phyloP scores from a whole-genome alignment of 805 yeast species.

The Metschnikowia similis region DNA sequence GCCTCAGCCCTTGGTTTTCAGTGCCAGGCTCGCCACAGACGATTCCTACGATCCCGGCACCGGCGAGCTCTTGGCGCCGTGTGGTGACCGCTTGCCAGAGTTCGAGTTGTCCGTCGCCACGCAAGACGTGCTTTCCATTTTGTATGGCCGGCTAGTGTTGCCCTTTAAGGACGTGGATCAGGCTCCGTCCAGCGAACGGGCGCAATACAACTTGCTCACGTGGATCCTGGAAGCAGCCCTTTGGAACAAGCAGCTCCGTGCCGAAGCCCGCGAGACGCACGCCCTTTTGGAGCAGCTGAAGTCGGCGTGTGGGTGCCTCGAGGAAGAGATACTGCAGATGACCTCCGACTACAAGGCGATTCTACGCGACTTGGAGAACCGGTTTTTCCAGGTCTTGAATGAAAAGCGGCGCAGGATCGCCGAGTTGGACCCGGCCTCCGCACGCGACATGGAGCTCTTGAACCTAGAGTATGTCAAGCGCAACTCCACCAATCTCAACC shows the following conservation, averaged over 20 bases:
- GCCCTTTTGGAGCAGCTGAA: background rate
- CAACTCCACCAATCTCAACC: constrained; percentile 14
- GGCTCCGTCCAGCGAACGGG: constrained; percentile 3
- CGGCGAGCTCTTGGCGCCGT: constrained; percentile 23
- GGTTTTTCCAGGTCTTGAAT: constrained; percentile 16
- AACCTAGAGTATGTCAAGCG: constrained; percentile 10
- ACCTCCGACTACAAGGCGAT: constrained; percentile 13
- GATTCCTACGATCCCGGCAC: constrained; percentile 21
- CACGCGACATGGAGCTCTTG: constrained; percentile 7
- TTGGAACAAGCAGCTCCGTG: constrained; percentile 6
- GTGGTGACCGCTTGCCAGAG: constrained; percentile 11
- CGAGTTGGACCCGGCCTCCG: constrained; percentile 11
- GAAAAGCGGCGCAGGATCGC: constrained; percentile 13
- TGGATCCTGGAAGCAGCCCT: constrained; percentile 12
- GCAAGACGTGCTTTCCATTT: constrained; percentile 9
- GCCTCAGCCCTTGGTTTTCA: constrained; percentile 4
- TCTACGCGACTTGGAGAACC: constrained; percentile 15
- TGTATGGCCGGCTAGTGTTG: constrained; percentile 10
- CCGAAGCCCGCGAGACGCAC: background rate
- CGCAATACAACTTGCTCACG: constrained; percentile 11
- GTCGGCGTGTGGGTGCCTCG: constrained; percentile 5
- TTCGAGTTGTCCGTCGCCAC: constrained; percentile 11
- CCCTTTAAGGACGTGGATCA: constrained; percentile 8
- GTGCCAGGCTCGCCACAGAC: constrained; percentile 23
- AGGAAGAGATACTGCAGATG: constrained; percentile 12